phyloP scores from a whole-genome alignment of 2,329 filamentous ascomycete genomes.

The Botryosphaeria dothidea region DNA sequence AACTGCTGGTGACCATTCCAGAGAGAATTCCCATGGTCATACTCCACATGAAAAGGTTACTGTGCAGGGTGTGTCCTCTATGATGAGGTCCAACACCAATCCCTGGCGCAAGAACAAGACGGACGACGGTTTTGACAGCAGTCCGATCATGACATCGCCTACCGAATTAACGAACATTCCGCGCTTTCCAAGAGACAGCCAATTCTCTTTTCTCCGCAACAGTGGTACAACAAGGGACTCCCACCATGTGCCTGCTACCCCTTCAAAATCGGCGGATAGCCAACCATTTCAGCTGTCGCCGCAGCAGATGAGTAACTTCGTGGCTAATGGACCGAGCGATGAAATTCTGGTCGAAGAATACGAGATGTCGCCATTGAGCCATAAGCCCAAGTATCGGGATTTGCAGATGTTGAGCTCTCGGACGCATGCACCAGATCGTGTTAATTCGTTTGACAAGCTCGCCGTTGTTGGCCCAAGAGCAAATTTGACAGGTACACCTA shows the following conservation, averaged over 20 bases:
- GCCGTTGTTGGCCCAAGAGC: constrained; percentile 34
- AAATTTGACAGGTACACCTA: constrained; percentile 40
- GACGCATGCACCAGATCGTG: constrained; percentile 19
- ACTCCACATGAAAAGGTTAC: background rate
- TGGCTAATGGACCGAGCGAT: background rate
- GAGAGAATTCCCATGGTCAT: background rate
- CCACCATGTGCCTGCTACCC: background rate
- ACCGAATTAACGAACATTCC: background rate
- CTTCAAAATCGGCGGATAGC: background rate
- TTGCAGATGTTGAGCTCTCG: background rate
- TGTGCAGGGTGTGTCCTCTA: constrained; percentile 31
- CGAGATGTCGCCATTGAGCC: background rate
- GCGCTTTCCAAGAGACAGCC: background rate
- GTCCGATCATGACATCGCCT: constrained; percentile 7
- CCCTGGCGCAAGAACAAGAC: constrained; percentile 8
- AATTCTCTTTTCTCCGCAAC: constrained; percentile 1
- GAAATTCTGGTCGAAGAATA: background rate
- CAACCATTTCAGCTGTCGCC: background rate
- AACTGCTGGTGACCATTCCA: background rate
- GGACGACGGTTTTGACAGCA: background rate
- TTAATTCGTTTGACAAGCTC: constrained; percentile 39
- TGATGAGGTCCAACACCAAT: constrained; percentile 18
- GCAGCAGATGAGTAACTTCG: background rate
- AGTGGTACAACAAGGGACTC: background rate
- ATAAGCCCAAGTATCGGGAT: background rate